Evolutionary conservation across 2,329 filamentous ascomycete genomes (phyloP).

Genomic region (Thelonectria olida): DNA sequence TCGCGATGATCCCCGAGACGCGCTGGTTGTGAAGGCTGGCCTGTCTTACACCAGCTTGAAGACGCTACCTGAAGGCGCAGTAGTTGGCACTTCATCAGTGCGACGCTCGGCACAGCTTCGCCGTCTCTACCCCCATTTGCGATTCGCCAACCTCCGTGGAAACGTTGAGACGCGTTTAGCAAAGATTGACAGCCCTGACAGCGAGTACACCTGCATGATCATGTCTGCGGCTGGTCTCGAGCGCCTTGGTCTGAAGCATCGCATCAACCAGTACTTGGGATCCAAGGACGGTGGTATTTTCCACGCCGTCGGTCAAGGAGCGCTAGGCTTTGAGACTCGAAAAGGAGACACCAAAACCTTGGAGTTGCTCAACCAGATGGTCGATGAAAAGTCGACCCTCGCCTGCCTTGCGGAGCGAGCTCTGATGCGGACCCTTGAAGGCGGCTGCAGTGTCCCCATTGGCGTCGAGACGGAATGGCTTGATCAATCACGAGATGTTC

Average conservation of each 20-base stretch:
- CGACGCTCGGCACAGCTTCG: slow-evolving; percentile 87
- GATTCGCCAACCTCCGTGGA: slow-evolving; percentile 84
- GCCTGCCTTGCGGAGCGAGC: slow-evolving; percentile 83
- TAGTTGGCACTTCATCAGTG: slow-evolving; percentile 81
- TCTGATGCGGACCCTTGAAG: slow-evolving; percentile 87
- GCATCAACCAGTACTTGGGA: slow-evolving; percentile 84
- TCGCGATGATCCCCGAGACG: slow-evolving; percentile 82
- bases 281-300: slow-evolving; percentile 78
- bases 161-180: slow-evolving; percentile 88
- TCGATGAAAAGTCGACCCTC: slow-evolving; percentile 72
- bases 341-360: slow-evolving; percentile 72
- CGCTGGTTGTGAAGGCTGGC: slow-evolving; percentile 68
- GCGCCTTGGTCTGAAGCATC: slow-evolving; percentile 73
- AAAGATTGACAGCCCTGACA: slow-evolving; percentile 78
- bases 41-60: slow-evolving; percentile 61
- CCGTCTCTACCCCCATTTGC: slow-evolving; percentile 77
- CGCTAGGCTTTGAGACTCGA: slow-evolving; percentile 85
- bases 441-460: slow-evolving; percentile 96
- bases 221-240: slow-evolving; percentile 88
- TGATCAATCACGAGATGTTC: slow-evolving; percentile 59
- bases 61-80: neutral
- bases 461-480: slow-evolving; percentile 86
- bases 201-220: slow-evolving; percentile 79
- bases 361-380: slow-evolving; percentile 69
- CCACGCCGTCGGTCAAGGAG: slow-evolving; percentile 94